Conservation (phyloP, 2,329 filamentous ascomycete genomes). For the Bipolaris victoriae region DNA sequence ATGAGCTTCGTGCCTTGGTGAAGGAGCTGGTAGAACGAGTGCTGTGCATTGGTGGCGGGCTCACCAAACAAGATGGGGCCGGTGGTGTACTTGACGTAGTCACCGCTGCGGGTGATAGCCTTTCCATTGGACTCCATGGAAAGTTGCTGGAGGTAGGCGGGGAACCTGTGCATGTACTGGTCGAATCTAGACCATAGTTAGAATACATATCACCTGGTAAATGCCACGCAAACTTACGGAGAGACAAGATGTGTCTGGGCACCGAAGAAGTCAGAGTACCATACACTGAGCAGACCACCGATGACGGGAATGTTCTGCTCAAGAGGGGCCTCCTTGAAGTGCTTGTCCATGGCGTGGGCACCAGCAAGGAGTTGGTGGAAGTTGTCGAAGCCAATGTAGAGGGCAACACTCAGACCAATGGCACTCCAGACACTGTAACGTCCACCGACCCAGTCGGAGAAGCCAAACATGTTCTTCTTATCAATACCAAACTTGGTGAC, state of each 20-base stretch:
- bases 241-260: constrained; percentile 97
- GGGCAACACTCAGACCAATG: constrained; percentile 90
- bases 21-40: constrained; percentile 99
- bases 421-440: constrained; percentile 99
- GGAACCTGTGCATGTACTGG: constrained; percentile 98
- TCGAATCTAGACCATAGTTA: constrained; percentile 70
- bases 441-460: constrained; percentile 97
- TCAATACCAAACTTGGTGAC: constrained; percentile 99
- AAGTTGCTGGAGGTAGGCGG: constrained; percentile 96
- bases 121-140: constrained; percentile 99
- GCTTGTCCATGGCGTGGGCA: constrained; percentile 97
- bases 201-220: neutral
- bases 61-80: constrained; percentile 96
- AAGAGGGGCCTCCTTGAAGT: constrained; percentile 89
- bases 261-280: constrained; percentile 99
- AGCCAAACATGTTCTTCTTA: constrained; percentile 99
- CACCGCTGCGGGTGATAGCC: constrained; percentile 85
- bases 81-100: constrained; percentile 95
- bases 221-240: constrained; percentile 66
- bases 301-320: constrained; percentile 94
- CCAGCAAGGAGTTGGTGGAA: constrained; percentile 95
- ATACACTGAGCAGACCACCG: constrained; percentile 91
- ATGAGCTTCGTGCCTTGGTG: constrained; percentile 99
- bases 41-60: constrained; percentile 97
- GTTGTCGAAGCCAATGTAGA: constrained; percentile 97